Base-by-base conservation (phyloP, 2,329 filamentous ascomycete species). In the Ophiostoma pallidulum region DNA sequence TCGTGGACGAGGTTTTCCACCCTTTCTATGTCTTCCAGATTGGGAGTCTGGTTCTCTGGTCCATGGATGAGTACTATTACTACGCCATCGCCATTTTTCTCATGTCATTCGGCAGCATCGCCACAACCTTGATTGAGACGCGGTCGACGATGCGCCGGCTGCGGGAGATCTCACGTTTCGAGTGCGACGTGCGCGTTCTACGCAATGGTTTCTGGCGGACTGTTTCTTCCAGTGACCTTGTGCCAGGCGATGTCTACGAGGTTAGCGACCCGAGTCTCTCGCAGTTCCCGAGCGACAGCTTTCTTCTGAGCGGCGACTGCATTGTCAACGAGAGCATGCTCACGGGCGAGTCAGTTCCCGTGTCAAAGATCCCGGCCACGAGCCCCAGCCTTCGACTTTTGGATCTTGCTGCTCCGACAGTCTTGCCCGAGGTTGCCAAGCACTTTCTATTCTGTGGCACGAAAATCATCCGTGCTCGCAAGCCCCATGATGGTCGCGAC, bases 251-350 rank as follows among this genome's bases (percentile, higher is more conserved):
- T 62, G 82, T 98, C 7, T 98, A 95, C 65, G 92, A 98, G 69
- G 78, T 98, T 42, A 96, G 91, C 49, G 94, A 98, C 63, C 92
- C 92, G 2, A 88, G 83, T 14, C 71, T 98, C 22, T 78, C 78
- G 4, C 86, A 94, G 57, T 85, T 97, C 53, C 92, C 92, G 1
- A 92, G 87, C 59, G 92, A 98, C 64, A 94, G 91, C 63, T 70
- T 98, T 29, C 69, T 98, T 6, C 74, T 98, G 0, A 87, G 86
- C 45, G 94, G 92, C 35, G 94, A 98, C 65, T 96, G 90, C 59
- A 97, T 98, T 53, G 90, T 98, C 55, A 98, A 98, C 59, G 92
- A 98, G 66, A 97, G 92, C 67, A 98, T 98, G 92, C 77, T 98
- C 31, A 98, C 92, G 33, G 85, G 91, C 49, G 92, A 98, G 70